Percentiles rank a stretch among this genome's conserved stretches.
These are phyloP conservation scores for Sambucus nigra DNA, from an alignment of 129 eudicot genomes.

Conservation along the genomic window DNA sequence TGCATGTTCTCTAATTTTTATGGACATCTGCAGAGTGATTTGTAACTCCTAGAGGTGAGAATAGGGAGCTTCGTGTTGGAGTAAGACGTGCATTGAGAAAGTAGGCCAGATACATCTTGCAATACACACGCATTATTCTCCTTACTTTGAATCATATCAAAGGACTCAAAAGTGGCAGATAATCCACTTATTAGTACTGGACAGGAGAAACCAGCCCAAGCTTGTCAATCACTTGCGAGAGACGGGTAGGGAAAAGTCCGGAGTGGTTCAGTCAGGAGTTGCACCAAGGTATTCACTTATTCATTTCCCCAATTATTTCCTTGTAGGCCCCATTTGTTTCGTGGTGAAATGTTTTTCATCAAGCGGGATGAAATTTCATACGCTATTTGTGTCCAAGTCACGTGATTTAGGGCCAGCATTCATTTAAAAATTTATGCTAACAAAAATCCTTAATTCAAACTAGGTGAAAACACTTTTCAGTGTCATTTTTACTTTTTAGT, in stretches of 20 bases:
- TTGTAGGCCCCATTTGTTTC: no score
- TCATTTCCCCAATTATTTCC: neutral
- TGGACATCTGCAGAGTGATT: neutral
- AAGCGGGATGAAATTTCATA: no score
- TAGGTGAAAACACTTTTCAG: no score
- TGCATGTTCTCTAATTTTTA: neutral
- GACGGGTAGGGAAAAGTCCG: conserved; percentile 50
- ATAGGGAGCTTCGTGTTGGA: conserved; percentile 97
- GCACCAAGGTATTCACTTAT: conserved; percentile 61
- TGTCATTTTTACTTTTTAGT: no score
- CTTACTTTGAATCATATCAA: conserved; percentile 42
- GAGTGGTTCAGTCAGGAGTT: conserved; percentile 72
- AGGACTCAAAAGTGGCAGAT: conserved; percentile 35
- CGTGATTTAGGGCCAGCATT: no score
- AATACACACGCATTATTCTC: conserved; percentile 20
- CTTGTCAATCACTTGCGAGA: conserved; percentile 20
- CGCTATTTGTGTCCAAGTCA: no score
- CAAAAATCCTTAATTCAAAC: no score
- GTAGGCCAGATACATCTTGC: conserved; percentile 33
- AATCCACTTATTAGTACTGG: conserved; percentile 20
- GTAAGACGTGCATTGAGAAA: conserved; percentile 98
- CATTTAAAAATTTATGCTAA: no score
- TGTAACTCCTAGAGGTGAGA: conserved; percentile 66
- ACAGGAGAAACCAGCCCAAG: conserved; percentile 42
- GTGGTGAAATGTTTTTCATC: no score